A percentile compares a stretch with the other conserved stretches of the same genome.
These are phyloP conservation scores for Favolaschia claudopus DNA, from an alignment of 768 basidiomycete species.

Conservation along the genomic window DNA sequence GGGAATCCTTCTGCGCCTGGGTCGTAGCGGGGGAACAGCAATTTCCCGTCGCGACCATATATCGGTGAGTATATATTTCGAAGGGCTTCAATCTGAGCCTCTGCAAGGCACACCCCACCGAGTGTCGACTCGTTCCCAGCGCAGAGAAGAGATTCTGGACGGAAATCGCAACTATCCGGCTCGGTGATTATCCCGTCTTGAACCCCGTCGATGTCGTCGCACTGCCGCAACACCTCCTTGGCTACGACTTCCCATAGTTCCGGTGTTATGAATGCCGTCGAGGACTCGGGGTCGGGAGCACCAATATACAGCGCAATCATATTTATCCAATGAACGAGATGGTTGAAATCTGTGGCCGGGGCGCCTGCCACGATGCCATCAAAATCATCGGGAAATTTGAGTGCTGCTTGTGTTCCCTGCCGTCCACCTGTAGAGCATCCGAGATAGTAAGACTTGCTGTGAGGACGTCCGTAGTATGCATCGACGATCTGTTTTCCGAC, in stretches of 20 bases:
- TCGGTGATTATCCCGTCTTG: slow-evolving; percentile 31
- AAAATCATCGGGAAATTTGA: slow-evolving; percentile 33
- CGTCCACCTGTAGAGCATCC: slow-evolving; percentile 37
- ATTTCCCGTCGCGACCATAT: slow-evolving; percentile 19
- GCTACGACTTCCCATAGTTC: slow-evolving; percentile 25
- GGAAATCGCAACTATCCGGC: slow-evolving; percentile 32
- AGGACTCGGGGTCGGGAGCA: neutral
- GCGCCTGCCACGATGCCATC: slow-evolving; percentile 35
- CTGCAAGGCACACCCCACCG: slow-evolving; percentile 20
- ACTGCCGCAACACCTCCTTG: slow-evolving; percentile 23
- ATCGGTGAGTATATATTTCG: slow-evolving; percentile 27
- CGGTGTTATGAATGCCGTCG: slow-evolving; percentile 21
- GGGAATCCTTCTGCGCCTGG: slow-evolving; percentile 1
- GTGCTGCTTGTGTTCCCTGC: slow-evolving; percentile 30
- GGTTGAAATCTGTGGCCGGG: slow-evolving; percentile 24
- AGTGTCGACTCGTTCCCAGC: neutral
- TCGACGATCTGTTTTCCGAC: slow-evolving; percentile 32
- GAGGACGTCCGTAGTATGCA: slow-evolving; percentile 29
- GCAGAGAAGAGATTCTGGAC: slow-evolving; percentile 30
- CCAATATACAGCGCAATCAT: slow-evolving; percentile 12
- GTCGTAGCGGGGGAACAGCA: slow-evolving; percentile 21
- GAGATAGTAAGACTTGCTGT: slow-evolving; percentile 30
- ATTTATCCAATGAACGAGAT: slow-evolving; percentile 11
- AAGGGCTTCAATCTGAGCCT: slow-evolving; percentile 28
- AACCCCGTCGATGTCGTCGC: slow-evolving; percentile 29